Conservation (phyloP, 345 rosid genomes). For the Gossypium anomalum region DNA sequence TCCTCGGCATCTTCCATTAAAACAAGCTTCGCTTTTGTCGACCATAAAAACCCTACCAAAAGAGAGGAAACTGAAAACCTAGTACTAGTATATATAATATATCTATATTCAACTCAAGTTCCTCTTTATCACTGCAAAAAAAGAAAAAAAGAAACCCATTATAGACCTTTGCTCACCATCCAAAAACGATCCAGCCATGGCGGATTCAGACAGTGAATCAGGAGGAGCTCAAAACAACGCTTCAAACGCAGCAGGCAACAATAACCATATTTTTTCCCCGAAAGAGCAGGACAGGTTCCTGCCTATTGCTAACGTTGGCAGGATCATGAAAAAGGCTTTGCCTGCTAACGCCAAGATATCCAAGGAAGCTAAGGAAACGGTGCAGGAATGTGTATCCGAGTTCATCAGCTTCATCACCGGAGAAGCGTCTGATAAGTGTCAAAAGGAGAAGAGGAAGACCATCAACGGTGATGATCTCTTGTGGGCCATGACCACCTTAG, state of each 20-base stretch:
- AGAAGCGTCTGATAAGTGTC: constrained; percentile 61
- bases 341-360: constrained; percentile 64
- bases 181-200: constrained; percentile 25
- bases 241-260: background rate
- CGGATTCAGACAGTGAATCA: constrained; percentile 55
- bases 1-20: background rate
- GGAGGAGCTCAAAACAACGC: constrained; percentile 28
- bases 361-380: constrained; percentile 60
- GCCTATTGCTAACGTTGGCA: constrained; percentile 57
- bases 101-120: background rate
- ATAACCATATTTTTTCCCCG: constrained; percentile 13
- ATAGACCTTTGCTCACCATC: too few species aligned
- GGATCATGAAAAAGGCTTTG: constrained; percentile 57
- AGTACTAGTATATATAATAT: background rate
- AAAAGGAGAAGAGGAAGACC: constrained; percentile 64
- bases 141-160: too few species aligned
- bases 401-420: constrained; percentile 63
- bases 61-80: background rate
- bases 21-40: background rate
- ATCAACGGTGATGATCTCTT: constrained; percentile 61
- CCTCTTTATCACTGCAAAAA: background rate
- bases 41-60: background rate
- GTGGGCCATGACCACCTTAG: constrained; percentile 64
- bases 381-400: constrained; percentile 63
- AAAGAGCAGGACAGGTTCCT: constrained; percentile 51